These are phyloP conservation scores for Chloroidium sp. DNA, from an alignment of 163 green algal species.

Conservation along the genomic window DNA sequence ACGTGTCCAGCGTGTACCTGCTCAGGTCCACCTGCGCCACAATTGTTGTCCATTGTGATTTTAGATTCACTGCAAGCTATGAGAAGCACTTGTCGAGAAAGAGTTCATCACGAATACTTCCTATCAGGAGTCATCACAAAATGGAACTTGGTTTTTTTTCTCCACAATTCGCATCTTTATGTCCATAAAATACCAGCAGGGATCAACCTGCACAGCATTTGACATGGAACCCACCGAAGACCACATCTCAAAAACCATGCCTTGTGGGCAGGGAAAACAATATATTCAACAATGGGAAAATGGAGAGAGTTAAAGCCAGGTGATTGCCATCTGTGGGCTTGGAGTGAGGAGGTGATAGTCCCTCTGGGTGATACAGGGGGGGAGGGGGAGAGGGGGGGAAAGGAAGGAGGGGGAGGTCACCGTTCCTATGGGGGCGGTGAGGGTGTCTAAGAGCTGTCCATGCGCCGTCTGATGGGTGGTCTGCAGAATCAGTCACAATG, in stretches of 20 bases:
- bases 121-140: too few species aligned
- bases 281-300: too few species aligned
- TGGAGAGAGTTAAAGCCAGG: too few species aligned
- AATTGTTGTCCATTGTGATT: background rate
- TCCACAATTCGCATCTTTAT: too few species aligned
- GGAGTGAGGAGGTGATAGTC: background rate
- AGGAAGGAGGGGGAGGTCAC: background rate
- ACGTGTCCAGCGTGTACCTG: slow-evolving; percentile 75
- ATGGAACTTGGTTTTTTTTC: too few species aligned
- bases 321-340: too few species aligned
- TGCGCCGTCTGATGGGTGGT: slow-evolving; percentile 89
- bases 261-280: too few species aligned
- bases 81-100: background rate
- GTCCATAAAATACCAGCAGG: too few species aligned
- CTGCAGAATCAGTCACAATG: slow-evolving; percentile 25
- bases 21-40: slow-evolving; percentile 35
- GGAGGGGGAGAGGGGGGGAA: background rate
- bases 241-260: too few species aligned
- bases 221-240: too few species aligned
- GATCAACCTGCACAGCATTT: too few species aligned
- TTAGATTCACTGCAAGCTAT: background rate
- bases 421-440: slow-evolving; percentile 74
- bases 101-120: too few species aligned
- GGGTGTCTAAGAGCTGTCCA: slow-evolving; percentile 95
- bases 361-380: background rate